Base-by-base conservation (phyloP, 805 yeast genomes). In the Candida broadrunensis region DNA sequence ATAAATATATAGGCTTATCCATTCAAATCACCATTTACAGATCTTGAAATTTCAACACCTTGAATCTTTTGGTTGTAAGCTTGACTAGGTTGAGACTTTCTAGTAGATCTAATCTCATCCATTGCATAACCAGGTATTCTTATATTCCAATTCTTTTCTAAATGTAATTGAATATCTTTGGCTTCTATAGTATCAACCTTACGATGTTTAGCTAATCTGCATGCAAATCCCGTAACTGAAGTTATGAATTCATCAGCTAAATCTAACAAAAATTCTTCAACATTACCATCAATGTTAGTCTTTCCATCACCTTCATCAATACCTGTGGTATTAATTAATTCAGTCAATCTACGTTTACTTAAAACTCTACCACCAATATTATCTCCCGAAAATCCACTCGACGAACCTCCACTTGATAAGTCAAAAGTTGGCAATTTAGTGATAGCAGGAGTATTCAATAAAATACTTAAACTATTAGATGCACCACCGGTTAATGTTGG, bases 221-320 rank as follows among this genome's bases (percentile, higher is more conserved):
- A 91, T 1, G 98, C 96, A 68, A 93, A 93, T 2, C 88, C 73
- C 0, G 97, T 89, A 2, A 95, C 96, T 36, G 87, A 83, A 6
- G 85, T 78, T 13, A 93, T 93, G 57, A 93, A 93, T 57, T 93
- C 98, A 62, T 93, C 99, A 0, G 99, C 97, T 36, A 93, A 67
- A 61, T 93, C 99, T 33, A 93, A 70, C 26, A 93, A 66, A 30
- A 93, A 67, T 51, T 91, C 98, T 61, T 90, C 97, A 14, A 88
- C 96, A 62, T 93, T 97, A 20, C 97, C 98, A 61, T 91, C 99
- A 42, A 93, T 85, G 4, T 77, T 75, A 5, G 95, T 82, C 53
- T 89, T 95, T 14, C 91, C 85, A 56, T 91, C 97, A 32, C 96
- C 97, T 60, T 84, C 93, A 58, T 85, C 91, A 2, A 83, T 78